Base-by-base conservation (phyloP, 1,284 basidiomycete genomes). In the Fistulinella staudtii region DNA sequence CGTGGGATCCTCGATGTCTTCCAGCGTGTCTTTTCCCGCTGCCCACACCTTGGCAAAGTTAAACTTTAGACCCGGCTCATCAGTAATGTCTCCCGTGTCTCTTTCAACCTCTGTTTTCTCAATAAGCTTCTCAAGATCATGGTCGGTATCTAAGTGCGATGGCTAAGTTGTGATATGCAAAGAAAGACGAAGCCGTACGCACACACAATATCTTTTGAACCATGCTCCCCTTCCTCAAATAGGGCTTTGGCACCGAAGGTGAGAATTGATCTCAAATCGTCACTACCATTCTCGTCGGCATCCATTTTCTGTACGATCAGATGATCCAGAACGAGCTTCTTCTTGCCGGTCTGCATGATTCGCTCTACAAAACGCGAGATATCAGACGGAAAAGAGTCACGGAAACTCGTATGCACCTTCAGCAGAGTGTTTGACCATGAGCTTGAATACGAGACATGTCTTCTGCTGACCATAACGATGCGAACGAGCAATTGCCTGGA, bases 231-330 rank as follows among this genome's bases (percentile, higher is more conserved):
- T 33, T 78, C 75, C 36, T 88, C 80, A 58, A 93, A 89, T 9
- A 95, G 73, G 1, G 83, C 80, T 62, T 84, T 79, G 22, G 89
- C 89, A 27, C 91, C 90, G 53, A 83, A 89, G 17, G 88, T 85
- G 5, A 94, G 73, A 52, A 93, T 87, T 2, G 85, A 89, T 58
- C 84, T 79, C 9, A 91, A 70, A 53, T 92, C 79, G 52, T 85
- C 82, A 43, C 80, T 75, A 20, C 75, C 78, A 23, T 81, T 80
- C 36, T 86, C 86, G 41, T 85, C 81, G 47, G 83, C 79, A 53
- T 90, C 87, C 81, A 94, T 91, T 63, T 91, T 91, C 67, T 94
- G 92, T 5, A 92, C 92, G 48, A 95, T 93, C 13, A 95, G 71
- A 67, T 95, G 92, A 58, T 94, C 92, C 4, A 95, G 72, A 7